phyloP scores from a whole-genome alignment of 192 early-diverging fungal genomes.

The Coemansia aciculifera region DNA sequence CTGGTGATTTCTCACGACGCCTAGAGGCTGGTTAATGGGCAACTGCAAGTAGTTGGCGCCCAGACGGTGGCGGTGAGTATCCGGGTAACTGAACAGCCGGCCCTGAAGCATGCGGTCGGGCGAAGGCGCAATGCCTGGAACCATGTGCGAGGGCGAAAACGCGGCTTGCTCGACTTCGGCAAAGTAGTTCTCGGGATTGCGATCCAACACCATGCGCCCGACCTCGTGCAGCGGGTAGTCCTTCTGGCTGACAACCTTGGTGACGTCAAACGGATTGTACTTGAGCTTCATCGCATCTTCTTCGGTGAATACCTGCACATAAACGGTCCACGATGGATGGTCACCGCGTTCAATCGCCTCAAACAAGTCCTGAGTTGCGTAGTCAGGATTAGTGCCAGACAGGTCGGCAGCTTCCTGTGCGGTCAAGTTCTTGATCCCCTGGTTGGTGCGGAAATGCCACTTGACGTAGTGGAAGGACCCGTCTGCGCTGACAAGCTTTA shows the following conservation, averaged over 20 bases:
- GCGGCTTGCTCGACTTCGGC: constrained; percentile 73
- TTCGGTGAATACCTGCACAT: constrained; percentile 63
- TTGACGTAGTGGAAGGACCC: constrained; percentile 74
- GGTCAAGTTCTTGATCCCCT: constrained; percentile 60
- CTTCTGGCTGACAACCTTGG: constrained; percentile 68
- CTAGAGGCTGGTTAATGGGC: constrained; percentile 64
- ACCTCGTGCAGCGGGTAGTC: constrained; percentile 64
- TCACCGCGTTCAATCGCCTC: constrained; percentile 64
- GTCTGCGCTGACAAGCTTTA: constrained; percentile 65
- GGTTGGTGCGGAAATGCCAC: constrained; percentile 80
- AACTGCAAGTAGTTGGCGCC: constrained; percentile 72
- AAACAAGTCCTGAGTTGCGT: constrained; percentile 62
- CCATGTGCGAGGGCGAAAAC: constrained; percentile 67
- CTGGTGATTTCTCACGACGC: constrained; percentile 61
- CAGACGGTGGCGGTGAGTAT: constrained; percentile 69
- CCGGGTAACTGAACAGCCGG: constrained; percentile 72
- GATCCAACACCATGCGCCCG: constrained; percentile 70
- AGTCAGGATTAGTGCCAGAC: constrained; percentile 59
- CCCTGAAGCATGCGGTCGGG: constrained; percentile 72
- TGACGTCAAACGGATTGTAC: constrained; percentile 71
- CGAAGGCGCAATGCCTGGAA: constrained; percentile 69
- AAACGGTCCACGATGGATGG: constrained; percentile 65
- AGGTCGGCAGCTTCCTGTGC: constrained; percentile 57
- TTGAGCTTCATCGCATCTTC: constrained; percentile 62
- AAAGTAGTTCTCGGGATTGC: constrained; percentile 76